Base-by-base conservation (phyloP, 345 rosid genomes). In the Hibiscus syriacus region DNA sequence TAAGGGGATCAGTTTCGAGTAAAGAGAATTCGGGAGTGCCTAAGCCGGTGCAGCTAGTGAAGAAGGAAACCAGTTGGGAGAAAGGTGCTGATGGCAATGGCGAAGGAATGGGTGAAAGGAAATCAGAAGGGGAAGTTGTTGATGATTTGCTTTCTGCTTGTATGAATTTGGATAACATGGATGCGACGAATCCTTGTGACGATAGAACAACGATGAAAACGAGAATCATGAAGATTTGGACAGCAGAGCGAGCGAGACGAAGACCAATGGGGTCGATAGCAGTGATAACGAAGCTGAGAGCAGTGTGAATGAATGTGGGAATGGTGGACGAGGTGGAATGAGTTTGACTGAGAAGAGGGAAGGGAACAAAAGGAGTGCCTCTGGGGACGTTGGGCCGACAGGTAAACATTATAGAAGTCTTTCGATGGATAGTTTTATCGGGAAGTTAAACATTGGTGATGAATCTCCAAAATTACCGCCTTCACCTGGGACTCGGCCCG, bases 251-350 rank as follows among this genome's bases (percentile, higher is more conserved):
- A 93, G 98, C 32, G 97, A 94, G 57, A 89, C 91, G 2, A 91
- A 87, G 81, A 87, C 94, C 1, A 87, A 87, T 54, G 96, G 96
- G 29, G 87, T 85, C 1, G 91, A 87, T 66, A 85, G 86, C 85
- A 91, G 93, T 68, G 99, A 91, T 67, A 94, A 92, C 20, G 98
- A 89, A 78, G 98, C 89, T 1, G 98, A 94, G 66, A 91, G 96
- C 74, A 84, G 98, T 23, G 86, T 87, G 4, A 85, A 91, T 70
- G 98, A 87, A 74, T 79, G 81, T 73, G 84, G 84, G 14, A 80
- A 73, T 69, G 74, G 75, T 67, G 29, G 74, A 74, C 75, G 74
- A 39, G 69, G 49, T 23, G 87, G 83, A 66, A 73, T 81, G 64
- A 79, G 34, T 68, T 79, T 78, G 0, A 65, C 74, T 0, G 89